Evolutionary conservation across 2,329 filamentous ascomycete species (phyloP).

Genomic region (Fusarium zealandicum): DNA sequence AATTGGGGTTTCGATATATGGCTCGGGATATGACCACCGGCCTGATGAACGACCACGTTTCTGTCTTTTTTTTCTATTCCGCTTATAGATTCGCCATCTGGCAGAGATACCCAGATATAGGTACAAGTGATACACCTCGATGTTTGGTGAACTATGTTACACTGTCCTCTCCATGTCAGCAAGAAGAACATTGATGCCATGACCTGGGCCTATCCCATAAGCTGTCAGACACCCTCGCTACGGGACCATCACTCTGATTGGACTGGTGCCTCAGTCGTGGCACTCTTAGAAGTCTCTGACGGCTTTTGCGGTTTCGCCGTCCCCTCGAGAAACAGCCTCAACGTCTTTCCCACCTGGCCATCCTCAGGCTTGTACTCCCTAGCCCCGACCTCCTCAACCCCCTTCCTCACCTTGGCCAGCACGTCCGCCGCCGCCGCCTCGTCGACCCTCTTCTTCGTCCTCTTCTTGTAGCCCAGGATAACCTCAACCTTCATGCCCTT

Average conservation of each 20-base stretch:
- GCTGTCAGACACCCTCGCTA: too few species aligned
- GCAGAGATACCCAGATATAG: conserved; percentile 35
- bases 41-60: conserved; percentile 26
- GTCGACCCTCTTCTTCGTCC: conserved; percentile 66
- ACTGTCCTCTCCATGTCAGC: neutral
- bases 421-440: conserved; percentile 67
- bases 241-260: too few species aligned
- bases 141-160: neutral
- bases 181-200: neutral
- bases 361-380: conserved; percentile 55
- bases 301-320: conserved; percentile 8
- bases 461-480: conserved; percentile 66
- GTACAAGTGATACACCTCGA: conserved; percentile 28
- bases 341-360: conserved; percentile 54
- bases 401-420: conserved; percentile 52
- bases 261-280: too few species aligned
- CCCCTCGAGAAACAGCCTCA: conserved; percentile 54
- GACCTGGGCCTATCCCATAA: neutral
- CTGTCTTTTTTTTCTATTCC: conserved; percentile 14
- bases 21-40: conserved; percentile 22
- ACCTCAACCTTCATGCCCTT: conserved; percentile 82
- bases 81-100: conserved; percentile 31
- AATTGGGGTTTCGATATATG: conserved; percentile 31
- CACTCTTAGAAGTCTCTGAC: too few species aligned
- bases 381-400: conserved; percentile 46